These are phyloP conservation scores for Rhododendron ferrugineum DNA, from an alignment of 148 eudicot species.

Conservation along the genomic window DNA sequence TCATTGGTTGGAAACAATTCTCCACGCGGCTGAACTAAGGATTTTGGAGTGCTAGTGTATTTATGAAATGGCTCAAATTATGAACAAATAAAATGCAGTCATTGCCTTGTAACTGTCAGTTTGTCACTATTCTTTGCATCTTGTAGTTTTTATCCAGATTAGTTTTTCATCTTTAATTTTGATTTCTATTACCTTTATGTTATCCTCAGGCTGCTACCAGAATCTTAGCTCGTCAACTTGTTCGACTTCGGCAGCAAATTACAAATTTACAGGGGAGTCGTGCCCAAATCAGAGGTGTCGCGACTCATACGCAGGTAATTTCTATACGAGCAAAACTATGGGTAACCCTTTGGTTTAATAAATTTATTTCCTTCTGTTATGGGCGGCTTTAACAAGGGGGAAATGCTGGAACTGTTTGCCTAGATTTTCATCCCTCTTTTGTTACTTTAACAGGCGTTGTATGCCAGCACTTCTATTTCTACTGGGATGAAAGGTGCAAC, in stretches of 20 bases:
- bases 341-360: background rate
- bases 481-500: conserved; percentile 83
- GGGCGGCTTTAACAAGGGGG: background rate
- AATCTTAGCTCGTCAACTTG: conserved; percentile 72
- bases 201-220: conserved; percentile 54
- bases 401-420: background rate
- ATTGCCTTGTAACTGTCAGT: background rate
- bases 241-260: conserved; percentile 63
- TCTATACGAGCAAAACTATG: background rate
- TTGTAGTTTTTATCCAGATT: background rate
- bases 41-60: background rate
- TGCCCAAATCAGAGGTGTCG: conserved; percentile 74
- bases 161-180: background rate
- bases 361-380: background rate
- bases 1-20: background rate
- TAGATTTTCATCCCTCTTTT: background rate
- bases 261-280: conserved; percentile 71
- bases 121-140: background rate
- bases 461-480: conserved; percentile 60
- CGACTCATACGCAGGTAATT: conserved; percentile 68
- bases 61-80: background rate
- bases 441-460: conserved; percentile 44
- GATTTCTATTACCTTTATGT: background rate
- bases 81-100: background rate
- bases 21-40: background rate